Base-by-base conservation (phyloP, 2,329 filamentous ascomycete species). In the Plenodomus tracheiphilus region DNA sequence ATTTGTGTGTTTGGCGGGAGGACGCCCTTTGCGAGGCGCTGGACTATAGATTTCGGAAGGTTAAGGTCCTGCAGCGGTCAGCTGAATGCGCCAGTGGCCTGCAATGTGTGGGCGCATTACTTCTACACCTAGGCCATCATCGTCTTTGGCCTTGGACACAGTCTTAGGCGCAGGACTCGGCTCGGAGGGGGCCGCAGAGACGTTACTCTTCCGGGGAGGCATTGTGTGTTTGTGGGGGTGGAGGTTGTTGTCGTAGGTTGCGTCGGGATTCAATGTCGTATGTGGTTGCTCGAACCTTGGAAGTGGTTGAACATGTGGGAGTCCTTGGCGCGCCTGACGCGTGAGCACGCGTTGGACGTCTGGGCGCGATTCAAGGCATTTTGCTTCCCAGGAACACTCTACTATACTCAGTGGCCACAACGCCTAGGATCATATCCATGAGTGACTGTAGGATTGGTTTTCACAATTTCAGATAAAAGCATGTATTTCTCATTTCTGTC, bases 1-100 rank as follows among this genome's bases (percentile, higher is more conserved):
- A 93, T 89, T 72, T 91, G 87, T 4, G 89, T 92, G 68, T 91
- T 91, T 5, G 88, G 80, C 1, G 89, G 89, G 4, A 94, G 77
- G 5, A 90, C 88, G 35, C 88, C 87, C 75, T 93, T 93, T 35
- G 88, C 87, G 28, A 94, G 79, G 45, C 89, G 81, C 44, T 87
- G 88, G 58, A 93, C 86, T 73, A 93, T 91, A 6, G 88, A 91
- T 66, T 89, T 91, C 25, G 89, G 89, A 13, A 94, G 79, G 53
- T 80, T 85, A 47, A 92, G 81, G 66, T 93, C 89, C 61, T 70
- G 44, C 11, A 25, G 39, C 21, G 39, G 44, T 58, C 20, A 50
- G 52, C 30, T 42, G 28, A 18, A 30, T 39, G 39, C n/a, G 21
- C n/a, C 15, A 15, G 15, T 18, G 15, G 16, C 17, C 17, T 28